Evolutionary conservation across 2,329 filamentous ascomycete genomes (phyloP), one percentile per base, ranked within the genome.

Genomic region (Cytospora schulzeri): DNA sequence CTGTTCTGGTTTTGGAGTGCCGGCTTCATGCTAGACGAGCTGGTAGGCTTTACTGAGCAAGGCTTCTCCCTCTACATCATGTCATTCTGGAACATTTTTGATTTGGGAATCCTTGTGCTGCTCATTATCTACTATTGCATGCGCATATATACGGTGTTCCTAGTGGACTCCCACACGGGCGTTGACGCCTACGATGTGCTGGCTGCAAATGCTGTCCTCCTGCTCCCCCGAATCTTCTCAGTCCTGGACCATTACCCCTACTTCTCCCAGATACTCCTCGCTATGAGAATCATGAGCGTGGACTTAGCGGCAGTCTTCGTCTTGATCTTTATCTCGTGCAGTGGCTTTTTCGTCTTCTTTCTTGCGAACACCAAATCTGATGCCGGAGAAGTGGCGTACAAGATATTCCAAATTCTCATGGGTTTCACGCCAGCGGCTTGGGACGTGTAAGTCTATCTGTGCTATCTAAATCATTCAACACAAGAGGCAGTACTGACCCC

Each of bases 1-100:
- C 76, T 97, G 15, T 97, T 98, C 77, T 98, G 94, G 94, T 92
- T 97, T 76, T 98, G 94, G 93, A 96, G 92, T 73, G 92, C 92
- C 29, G 94, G 94, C 0, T 97, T 96, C 76, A 96, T 97, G 92
- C 86, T 97, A 35, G 94, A 97, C 72, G 94, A 97, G 77, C 85
- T 98, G 26, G 93, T 97, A 22, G 93, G 93, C 14, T 97, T 97
- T 81, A 97, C 93, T 69, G 94, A 98, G 76, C 93, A 97, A 77
- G 94, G 94, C 3, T 97, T 97, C 75, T 93, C 93, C 45, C 85
- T 98, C 33, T 98, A 97, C 77, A 92, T 97, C 72, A 94, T 97
- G 88, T 96, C 92, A 75, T 95, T 97, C 75, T 97, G 94, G 94
- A 97, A 97, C 75, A 87, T 93, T 45, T 97, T 97, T 75, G 94